These are phyloP conservation scores for Penicillium ochrochloron DNA, from an alignment of 495 filamentous ascomycete genomes.

Conservation along the genomic window DNA sequence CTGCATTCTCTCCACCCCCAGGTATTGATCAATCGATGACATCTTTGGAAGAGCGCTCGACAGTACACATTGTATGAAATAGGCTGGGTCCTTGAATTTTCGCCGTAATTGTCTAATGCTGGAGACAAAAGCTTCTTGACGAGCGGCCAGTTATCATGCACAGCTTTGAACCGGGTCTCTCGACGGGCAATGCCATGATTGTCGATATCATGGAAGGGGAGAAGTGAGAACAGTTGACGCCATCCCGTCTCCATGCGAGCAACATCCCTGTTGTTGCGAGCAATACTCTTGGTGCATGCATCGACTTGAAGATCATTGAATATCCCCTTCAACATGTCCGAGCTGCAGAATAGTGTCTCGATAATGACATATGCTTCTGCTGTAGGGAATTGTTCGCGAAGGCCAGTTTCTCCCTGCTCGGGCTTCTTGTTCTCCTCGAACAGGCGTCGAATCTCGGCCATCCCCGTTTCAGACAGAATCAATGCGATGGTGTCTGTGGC, in stretches of 20 bases:
- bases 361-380: conserved; percentile 71
- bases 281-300: conserved; percentile 17
- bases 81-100: conserved; percentile 55
- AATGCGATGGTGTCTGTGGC: conserved; percentile 44
- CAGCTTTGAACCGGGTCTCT: conserved; percentile 56
- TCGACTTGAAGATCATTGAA: conserved; percentile 60
- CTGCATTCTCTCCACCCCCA: conserved; percentile 92
- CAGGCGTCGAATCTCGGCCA: conserved; percentile 59
- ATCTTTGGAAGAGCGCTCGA: conserved; percentile 71
- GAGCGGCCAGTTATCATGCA: conserved; percentile 72
- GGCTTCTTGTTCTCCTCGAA: conserved; percentile 63
- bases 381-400: conserved; percentile 59
- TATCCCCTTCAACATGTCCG: conserved; percentile 32
- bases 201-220: conserved; percentile 82
- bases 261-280: conserved; percentile 49
- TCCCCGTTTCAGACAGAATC: conserved; percentile 42
- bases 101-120: conserved; percentile 67
- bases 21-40: conserved; percentile 72
- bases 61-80: conserved; percentile 82
- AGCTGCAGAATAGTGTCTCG: conserved; percentile 60
- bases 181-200: conserved; percentile 61
- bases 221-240: conserved; percentile 71
- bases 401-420: conserved; percentile 64
- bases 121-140: conserved; percentile 68
- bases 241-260: conserved; percentile 69